Base-by-base conservation (phyloP, 1,139 yeast species). In the Arxiozyma slooffiae region DNA sequence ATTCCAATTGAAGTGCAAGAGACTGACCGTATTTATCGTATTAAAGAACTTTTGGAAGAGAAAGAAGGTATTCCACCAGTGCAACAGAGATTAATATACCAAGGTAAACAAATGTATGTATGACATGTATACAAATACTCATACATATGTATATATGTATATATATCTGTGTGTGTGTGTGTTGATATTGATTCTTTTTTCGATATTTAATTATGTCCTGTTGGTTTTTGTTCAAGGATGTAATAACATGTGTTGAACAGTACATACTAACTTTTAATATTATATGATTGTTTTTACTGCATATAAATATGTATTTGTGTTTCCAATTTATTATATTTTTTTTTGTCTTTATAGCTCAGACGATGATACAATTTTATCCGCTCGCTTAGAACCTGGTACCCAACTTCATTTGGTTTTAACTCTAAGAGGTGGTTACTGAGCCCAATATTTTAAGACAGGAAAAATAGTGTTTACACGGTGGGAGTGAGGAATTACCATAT, bases 61-160 rank as follows among this genome's bases (percentile, higher is more conserved):
- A 87, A 89, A 64, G 98, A 92, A 67, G 98, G 98, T 4, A 92
- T 92, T 53, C 97, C 97, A 4, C 97, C 98, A 21, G 81, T 88
- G 36, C 98, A 92, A 69, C 98, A 92, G 68, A 78, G 96, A 60
- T 78, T 92, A 58, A 85, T 92, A 63, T 89, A 80, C 70, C 83
- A 86, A 54, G 98, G 98, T 21, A 86, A 89, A 61, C 97, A 90
- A 71, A 79, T 92, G 82, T 78, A 68, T 64, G 82, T 74, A 44
- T 42, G 34, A 20, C 34, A 11, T 30, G 36, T 30, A 14, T 30
- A 11, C 11, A n/a, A n/a, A n/a, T n/a, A n/a, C n/a, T n/a, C n/a
- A n/a, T n/a, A 4, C 36, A 30, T 38, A 4, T 30, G 36, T n/a
- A 14, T 30, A n/a, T 30, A 11, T 14, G n/a, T 8, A 14, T 30